These are phyloP conservation scores for Fusarium phyllophilum DNA, from an alignment of 2,329 filamentous ascomycete species.

Conservation along the genomic window DNA sequence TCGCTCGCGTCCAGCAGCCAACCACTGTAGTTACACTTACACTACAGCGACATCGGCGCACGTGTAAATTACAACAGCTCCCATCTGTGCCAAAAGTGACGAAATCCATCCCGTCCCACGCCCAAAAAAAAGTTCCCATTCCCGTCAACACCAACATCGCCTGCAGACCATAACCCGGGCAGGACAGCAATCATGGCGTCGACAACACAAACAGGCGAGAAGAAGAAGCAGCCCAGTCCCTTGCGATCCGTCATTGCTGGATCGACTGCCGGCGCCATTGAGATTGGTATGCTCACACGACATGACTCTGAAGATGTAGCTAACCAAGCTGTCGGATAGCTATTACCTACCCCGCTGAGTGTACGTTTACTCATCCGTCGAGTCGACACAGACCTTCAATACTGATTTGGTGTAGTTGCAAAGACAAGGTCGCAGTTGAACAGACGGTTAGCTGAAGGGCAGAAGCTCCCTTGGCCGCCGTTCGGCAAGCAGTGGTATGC, in stretches of 20 bases:
- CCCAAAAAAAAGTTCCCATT: slow-evolving; percentile 27
- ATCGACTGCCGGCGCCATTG: slow-evolving; percentile 90
- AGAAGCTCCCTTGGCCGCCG: slow-evolving; percentile 94
- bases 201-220: slow-evolving; percentile 40
- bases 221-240: slow-evolving; percentile 71
- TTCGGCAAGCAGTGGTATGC: slow-evolving; percentile 98
- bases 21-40: not conserved
- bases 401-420: slow-evolving; percentile 69
- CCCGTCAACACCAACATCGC: not conserved
- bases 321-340: slow-evolving; percentile 52
- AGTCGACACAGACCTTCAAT: not conserved
- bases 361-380: slow-evolving; percentile 58
- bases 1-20: not conserved
- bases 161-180: slow-evolving; percentile 6
- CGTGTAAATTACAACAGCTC: slow-evolving; percentile 21
- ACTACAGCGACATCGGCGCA: slow-evolving; percentile 42
- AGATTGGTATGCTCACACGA: slow-evolving; percentile 74
- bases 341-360: slow-evolving; percentile 95
- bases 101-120: slow-evolving; percentile 37
- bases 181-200: slow-evolving; percentile 42
- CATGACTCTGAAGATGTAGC: not conserved
- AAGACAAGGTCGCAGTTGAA: slow-evolving; percentile 97
- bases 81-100: slow-evolving; percentile 35
- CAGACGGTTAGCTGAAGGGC: slow-evolving; percentile 77
- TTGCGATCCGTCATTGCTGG: slow-evolving; percentile 92